Evolutionary conservation across 495 filamentous ascomycete species (phyloP).

Genomic region (Hyphodiscus hymeniophilus): DNA sequence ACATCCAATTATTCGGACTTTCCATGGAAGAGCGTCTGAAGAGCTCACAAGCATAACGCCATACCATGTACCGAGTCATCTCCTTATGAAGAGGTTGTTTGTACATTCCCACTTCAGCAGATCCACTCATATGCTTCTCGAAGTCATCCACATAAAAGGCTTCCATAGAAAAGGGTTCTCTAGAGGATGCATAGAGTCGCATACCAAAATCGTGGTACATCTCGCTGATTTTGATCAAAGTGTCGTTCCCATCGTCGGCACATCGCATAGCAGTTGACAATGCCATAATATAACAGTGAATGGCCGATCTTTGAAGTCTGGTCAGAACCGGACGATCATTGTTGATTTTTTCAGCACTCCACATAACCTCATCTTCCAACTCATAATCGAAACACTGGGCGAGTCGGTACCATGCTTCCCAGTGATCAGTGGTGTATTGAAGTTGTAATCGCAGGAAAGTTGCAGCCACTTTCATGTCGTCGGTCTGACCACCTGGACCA

Average conservation of each 20-base stretch:
- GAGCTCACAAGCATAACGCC: constrained; percentile 78
- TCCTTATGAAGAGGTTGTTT: constrained; percentile 62
- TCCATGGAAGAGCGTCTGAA: constrained; percentile 66
- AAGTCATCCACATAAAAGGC: constrained; percentile 68
- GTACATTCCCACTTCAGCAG: constrained; percentile 53
- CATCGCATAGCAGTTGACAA: constrained; percentile 61
- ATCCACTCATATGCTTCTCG: constrained; percentile 66
- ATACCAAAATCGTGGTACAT: constrained; percentile 86
- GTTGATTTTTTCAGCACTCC: constrained; percentile 95
- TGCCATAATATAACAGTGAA: constrained; percentile 92
- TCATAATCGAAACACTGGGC: constrained; percentile 88
- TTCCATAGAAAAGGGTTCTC: constrained; percentile 86
- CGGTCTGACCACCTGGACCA: constrained; percentile 59
- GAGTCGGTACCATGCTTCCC: constrained; percentile 95
- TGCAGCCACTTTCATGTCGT: constrained; percentile 78
- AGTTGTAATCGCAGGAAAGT: constrained; percentile 79
- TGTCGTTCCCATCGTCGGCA: constrained; percentile 54
- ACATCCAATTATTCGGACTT: constrained; percentile 80
- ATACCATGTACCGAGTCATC: constrained; percentile 67
- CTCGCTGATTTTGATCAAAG: constrained; percentile 60
- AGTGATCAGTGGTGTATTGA: constrained; percentile 73
- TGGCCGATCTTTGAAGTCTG: constrained; percentile 68
- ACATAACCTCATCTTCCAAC: constrained; percentile 84
- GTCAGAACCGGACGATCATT: constrained; percentile 69
- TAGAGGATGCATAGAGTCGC: constrained; percentile 82